Conservation (phyloP, 2,329 filamentous ascomycete genomes). For the Trichophyton verrucosum region DNA sequence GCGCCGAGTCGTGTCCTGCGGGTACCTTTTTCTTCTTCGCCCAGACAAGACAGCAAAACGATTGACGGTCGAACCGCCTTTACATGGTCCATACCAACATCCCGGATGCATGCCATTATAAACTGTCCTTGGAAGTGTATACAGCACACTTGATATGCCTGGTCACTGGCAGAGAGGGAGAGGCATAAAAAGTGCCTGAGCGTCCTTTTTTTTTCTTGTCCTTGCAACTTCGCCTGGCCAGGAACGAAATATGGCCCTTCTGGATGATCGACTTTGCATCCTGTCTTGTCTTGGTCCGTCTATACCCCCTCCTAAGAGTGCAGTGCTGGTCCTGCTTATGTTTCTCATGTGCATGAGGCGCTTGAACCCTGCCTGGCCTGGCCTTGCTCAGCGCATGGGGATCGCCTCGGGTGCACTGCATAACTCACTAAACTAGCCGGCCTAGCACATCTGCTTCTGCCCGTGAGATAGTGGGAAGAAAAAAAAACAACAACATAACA, state of each 20-base stretch:
- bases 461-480: not conserved
- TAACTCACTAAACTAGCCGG: too few species aligned
- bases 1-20: not conserved
- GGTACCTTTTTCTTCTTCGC: not conserved
- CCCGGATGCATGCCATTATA: not conserved
- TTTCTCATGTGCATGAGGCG: not conserved
- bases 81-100: not conserved
- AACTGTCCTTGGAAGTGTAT: not conserved
- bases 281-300: not conserved
- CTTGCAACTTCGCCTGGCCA: not conserved
- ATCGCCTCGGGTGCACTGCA: not conserved
- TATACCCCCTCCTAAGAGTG: not conserved
- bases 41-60: not conserved
- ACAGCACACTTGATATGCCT: not conserved
- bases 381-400: not conserved
- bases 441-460: too few species aligned
- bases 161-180: not conserved
- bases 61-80: not conserved
- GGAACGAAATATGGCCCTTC: not conserved
- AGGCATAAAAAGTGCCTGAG: not conserved
- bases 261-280: not conserved
- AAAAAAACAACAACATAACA: not conserved
- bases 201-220: not conserved
- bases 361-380: not conserved
- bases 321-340: not conserved